Conservation (phyloP, 345 rosid species). For the Cardamine resedifolia region DNA sequence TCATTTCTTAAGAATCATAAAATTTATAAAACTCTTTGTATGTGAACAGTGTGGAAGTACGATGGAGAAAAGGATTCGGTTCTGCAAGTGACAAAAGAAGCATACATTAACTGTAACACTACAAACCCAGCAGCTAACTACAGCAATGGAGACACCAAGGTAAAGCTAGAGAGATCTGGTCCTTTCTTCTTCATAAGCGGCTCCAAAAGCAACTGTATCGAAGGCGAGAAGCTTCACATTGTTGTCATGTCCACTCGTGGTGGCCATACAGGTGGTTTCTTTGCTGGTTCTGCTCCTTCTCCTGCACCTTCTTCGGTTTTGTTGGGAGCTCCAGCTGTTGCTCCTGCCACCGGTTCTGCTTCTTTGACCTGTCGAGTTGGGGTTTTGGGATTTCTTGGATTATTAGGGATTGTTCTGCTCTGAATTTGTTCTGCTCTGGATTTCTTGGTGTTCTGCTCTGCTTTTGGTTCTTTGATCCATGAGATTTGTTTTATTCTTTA, state of each 20-base stretch:
- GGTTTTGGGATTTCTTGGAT: constrained; percentile 26
- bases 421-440: constrained; percentile 6
- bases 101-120: constrained; percentile 37
- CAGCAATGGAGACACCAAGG: constrained; percentile 37
- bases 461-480: background rate
- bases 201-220: constrained; percentile 35
- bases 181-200: constrained; percentile 43
- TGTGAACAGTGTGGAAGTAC: constrained; percentile 63
- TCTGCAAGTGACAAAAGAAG: constrained; percentile 39
- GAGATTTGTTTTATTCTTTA: constrained; percentile 4
- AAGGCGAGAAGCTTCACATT: constrained; percentile 40
- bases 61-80: constrained; percentile 57
- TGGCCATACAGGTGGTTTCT: constrained; percentile 36
- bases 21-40: background rate
- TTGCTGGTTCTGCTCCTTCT: constrained; percentile 36
- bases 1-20: background rate
- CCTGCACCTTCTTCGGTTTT: constrained; percentile 33
- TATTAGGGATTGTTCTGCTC: constrained; percentile 18
- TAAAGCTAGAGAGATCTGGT: constrained; percentile 40
- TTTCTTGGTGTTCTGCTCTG: constrained; percentile 26
- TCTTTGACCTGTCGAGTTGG: background rate
- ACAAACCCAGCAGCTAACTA: constrained; percentile 35
- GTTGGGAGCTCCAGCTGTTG: constrained; percentile 17
- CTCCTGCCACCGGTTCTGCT: constrained; percentile 33
- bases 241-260: constrained; percentile 35